Percentiles rank a stretch among this genome's conserved stretches.
Evolutionary conservation across 371 early-diverging fungal genomes (phyloP).

Genomic region (Quaeritorhiza haematococci): DNA sequence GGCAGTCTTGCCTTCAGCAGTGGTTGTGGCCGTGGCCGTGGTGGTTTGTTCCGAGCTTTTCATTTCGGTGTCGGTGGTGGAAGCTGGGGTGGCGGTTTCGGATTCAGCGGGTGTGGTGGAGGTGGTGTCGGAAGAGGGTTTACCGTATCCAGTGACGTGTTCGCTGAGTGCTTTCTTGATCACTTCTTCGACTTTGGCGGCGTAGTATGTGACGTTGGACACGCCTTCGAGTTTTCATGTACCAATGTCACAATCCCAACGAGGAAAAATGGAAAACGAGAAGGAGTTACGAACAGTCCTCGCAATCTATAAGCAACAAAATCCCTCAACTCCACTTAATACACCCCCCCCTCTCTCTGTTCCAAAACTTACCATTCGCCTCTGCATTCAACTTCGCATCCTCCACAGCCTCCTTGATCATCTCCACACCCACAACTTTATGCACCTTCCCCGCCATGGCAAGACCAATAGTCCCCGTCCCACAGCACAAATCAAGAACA

Average conservation of each 20-base stretch:
- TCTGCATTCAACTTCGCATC: slow-evolving; percentile 72
- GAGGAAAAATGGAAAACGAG: too few species aligned
- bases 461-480: slow-evolving; percentile 85
- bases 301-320: too few species aligned
- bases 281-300: too few species aligned
- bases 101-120: neutral
- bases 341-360: too few species aligned
- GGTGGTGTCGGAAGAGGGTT: neutral
- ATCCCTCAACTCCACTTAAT: too few species aligned
- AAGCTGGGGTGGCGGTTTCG: neutral
- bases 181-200: slow-evolving; percentile 62
- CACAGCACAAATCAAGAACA: slow-evolving; percentile 80
- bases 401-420: slow-evolving; percentile 63
- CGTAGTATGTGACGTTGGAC: slow-evolving; percentile 60
- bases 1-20: too few species aligned
- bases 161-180: slow-evolving; percentile 39
- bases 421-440: slow-evolving; percentile 72
- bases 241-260: too few species aligned
- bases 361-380: slow-evolving; percentile 53
- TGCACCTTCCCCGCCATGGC: slow-evolving; percentile 66
- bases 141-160: too few species aligned
- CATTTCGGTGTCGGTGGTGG: too few species aligned
- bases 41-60: too few species aligned
- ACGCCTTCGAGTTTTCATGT: too few species aligned
- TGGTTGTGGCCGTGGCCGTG: too few species aligned